phyloP scores from a whole-genome alignment of 805 yeast species.

The Candida mattraensis region DNA sequence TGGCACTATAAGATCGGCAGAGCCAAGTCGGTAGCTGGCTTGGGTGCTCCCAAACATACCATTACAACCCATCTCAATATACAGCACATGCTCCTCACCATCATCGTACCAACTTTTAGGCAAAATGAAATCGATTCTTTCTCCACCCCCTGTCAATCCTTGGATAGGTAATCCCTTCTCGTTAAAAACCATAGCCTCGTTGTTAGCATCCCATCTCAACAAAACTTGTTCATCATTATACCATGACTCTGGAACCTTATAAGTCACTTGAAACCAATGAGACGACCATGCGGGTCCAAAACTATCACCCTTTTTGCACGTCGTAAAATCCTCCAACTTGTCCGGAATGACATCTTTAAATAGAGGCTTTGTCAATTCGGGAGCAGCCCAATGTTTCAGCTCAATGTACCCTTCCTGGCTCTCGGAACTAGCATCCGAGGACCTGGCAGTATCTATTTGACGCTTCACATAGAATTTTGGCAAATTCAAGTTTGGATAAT shows the following conservation, averaged over 20 bases:
- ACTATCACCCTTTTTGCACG: slow-evolving; percentile 65
- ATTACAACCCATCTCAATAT: slow-evolving; percentile 88
- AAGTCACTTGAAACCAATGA: slow-evolving; percentile 80
- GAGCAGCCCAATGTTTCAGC: slow-evolving; percentile 71
- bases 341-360: slow-evolving; percentile 57
- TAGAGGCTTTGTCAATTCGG: slow-evolving; percentile 63
- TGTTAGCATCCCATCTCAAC: slow-evolving; percentile 81
- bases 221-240: slow-evolving; percentile 51
- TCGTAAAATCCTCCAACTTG: slow-evolving; percentile 48
- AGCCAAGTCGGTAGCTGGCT: slow-evolving; percentile 60
- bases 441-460: slow-evolving; percentile 45
- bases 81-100: slow-evolving; percentile 61
- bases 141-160: slow-evolving; percentile 86
- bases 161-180: slow-evolving; percentile 67
- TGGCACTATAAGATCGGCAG: slow-evolving; percentile 80
- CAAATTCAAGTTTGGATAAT: slow-evolving; percentile 66
- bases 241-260: slow-evolving; percentile 68
- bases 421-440: slow-evolving; percentile 20
- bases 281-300: slow-evolving; percentile 98
- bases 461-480: slow-evolving; percentile 76
- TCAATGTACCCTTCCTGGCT: slow-evolving; percentile 47
- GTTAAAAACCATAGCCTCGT: slow-evolving; percentile 81
- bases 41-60: slow-evolving; percentile 80
- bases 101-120: slow-evolving; percentile 52
- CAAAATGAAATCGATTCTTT: slow-evolving; percentile 69